A percentile compares a stretch with the other conserved stretches of the same genome.
Conservation (phyloP, 805 yeast genomes). For the Citeromyces nyonsensis region DNA sequence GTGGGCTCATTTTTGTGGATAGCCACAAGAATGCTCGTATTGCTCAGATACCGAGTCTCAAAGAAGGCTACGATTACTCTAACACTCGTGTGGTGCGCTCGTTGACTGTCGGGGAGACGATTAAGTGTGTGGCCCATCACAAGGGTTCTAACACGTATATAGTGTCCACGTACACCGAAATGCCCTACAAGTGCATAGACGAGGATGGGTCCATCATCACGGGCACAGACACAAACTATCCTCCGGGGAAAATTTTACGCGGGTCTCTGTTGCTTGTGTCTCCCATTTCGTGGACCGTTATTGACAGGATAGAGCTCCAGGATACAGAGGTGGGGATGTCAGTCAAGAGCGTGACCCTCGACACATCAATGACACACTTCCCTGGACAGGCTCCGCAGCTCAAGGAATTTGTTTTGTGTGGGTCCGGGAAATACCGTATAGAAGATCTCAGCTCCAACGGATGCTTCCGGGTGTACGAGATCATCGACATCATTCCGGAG, state of each 20-base stretch:
- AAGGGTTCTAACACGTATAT: conserved; percentile 46
- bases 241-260: conserved; percentile 39
- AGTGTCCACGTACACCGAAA: conserved; percentile 40
- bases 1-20: conserved; percentile 61
- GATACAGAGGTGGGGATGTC: conserved; percentile 53
- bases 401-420: conserved; percentile 62
- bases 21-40: conserved; percentile 54
- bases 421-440: conserved; percentile 57
- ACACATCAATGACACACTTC: conserved; percentile 19
- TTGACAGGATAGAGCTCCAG: conserved; percentile 51
- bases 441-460: conserved; percentile 81
- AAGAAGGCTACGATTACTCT: conserved; percentile 10
- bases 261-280: conserved; percentile 54
- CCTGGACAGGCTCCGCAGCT: conserved; percentile 17
- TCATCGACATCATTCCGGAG: conserved; percentile 77
- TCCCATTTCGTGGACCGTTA: conserved; percentile 61
- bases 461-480: conserved; percentile 54
- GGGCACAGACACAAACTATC: conserved; percentile 32
- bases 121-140: conserved; percentile 57
- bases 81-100: conserved; percentile 44
- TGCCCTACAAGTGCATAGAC: conserved; percentile 51
- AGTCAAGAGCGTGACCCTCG: conserved; percentile 35
- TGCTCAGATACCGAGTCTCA: conserved; percentile 18
- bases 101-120: conserved; percentile 37
- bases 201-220: conserved; percentile 57